Base-by-base conservation (phyloP, 2,329 filamentous ascomycete species). In the Colletotrichum cordylinicola region DNA sequence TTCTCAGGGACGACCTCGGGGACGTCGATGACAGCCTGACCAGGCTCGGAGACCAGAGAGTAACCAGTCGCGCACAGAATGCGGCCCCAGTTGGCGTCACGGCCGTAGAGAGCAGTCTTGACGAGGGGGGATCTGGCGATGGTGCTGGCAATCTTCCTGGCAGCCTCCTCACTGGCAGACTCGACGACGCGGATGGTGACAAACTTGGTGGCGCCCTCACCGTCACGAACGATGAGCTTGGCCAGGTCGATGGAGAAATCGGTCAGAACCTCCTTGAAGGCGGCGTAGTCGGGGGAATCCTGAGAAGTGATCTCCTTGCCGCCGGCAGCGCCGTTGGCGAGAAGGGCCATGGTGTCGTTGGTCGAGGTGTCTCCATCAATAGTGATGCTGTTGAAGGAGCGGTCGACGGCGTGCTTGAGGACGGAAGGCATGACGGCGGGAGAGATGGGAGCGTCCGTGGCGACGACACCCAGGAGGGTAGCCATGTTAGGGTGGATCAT, bases 401-500 rank as follows among this genome's bases (percentile, higher is more conserved):
- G 92, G 79, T 95, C 92, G 71, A 96, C 93, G 60, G 96, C 94
- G 79, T 92, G 88, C 74, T 90, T 92, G 60, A 98, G 93, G 16
- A 97, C 89, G 1, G 89, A 85, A 65, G 93, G 91, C 75, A 98
- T 91, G 12, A 94, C 90, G 1, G 85, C 82, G 5, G 94, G 89
- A 1, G 92, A 89, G 81, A 98, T 91, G 35, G 96, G 94, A 1
- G 94, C 96, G 80, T 99, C 97, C 16, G 97, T 99, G 81, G 95
- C 96, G 81, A 98, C 91, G 77, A 98, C 94, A 70, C 95, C 96
- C 43, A 99, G 92, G 39, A 98, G 91, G 1, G 97, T 99, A 35
- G 96, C 97, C 96, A 99, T 98, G 88, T 99, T 98, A 64, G 97
- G 97, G 83, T 98, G 96, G 84, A 99, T 98, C 97, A 99, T 99